Conservation (phyloP, 257 asterid species). For the Plantago major region DNA sequence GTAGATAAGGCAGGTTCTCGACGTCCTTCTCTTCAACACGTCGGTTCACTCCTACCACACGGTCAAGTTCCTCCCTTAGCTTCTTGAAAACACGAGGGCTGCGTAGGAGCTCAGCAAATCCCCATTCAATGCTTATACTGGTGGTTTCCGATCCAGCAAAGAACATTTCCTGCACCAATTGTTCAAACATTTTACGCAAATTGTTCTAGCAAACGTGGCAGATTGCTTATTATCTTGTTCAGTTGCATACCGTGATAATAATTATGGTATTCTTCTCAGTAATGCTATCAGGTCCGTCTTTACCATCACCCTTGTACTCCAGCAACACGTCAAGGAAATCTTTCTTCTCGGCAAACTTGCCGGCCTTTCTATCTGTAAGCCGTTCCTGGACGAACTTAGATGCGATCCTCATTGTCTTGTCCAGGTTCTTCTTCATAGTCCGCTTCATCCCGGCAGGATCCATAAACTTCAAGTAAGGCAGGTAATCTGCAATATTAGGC, state of each 20-base stretch:
- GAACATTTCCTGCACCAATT: slow-evolving; percentile 43
- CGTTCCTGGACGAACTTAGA: slow-evolving; percentile 44
- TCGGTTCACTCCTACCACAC: slow-evolving; percentile 21
- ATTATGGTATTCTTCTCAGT: slow-evolving; percentile 39
- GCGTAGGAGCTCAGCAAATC: slow-evolving; percentile 49
- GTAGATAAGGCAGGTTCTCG: slow-evolving; percentile 44
- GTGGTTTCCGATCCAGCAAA: slow-evolving; percentile 53
- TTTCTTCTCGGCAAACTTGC: slow-evolving; percentile 32
- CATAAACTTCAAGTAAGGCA: slow-evolving; percentile 39
- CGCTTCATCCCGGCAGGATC: slow-evolving; percentile 48
- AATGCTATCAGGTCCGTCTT: slow-evolving; percentile 47
- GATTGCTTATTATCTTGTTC: neutral
- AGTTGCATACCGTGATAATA: slow-evolving; percentile 32
- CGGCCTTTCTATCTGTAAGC: slow-evolving; percentile 28
- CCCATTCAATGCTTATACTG: slow-evolving; percentile 54
- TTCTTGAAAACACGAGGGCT: slow-evolving; percentile 35
- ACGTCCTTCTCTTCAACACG: slow-evolving; percentile 48
- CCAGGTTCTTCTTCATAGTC: slow-evolving; percentile 26
- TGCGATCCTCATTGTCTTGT: slow-evolving; percentile 31
- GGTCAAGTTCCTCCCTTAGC: slow-evolving; percentile 40
- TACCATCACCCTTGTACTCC: slow-evolving; percentile 56
- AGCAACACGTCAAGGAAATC: slow-evolving; percentile 58
- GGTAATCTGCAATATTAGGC: slow-evolving; percentile 50
- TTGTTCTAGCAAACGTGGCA: neutral
- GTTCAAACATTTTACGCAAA: neutral